Conservation (phyloP, 257 asterid genomes). For the Scutellaria galericulata region DNA sequence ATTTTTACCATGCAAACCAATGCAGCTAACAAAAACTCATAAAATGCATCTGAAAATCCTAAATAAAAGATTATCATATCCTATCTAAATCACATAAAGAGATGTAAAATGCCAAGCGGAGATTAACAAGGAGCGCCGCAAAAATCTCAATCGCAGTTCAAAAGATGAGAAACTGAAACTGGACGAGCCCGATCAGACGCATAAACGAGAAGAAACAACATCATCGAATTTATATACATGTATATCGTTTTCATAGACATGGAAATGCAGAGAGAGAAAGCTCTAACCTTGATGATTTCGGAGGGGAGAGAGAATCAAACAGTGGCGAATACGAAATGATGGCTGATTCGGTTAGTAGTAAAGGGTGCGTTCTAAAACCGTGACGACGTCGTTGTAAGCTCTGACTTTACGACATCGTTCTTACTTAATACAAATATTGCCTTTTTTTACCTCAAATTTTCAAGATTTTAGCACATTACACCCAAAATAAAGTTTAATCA, state of each 20-base stretch:
- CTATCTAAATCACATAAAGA: background rate
- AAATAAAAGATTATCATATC: background rate
- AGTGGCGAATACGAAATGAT: background rate
- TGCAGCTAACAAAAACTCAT: background rate
- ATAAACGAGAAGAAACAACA: background rate
- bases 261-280: conserved; percentile 19
- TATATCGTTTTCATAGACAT: background rate
- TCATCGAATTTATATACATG: background rate
- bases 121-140: background rate
- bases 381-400: background rate
- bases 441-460: background rate
- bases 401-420: background rate
- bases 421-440: background rate
- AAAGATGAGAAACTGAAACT: conserved; percentile 7
- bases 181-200: conserved; percentile 8
- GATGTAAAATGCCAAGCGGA: background rate
- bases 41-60: conserved; percentile 12
- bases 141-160: conserved; percentile 7
- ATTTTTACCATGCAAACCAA: conserved; percentile 1
- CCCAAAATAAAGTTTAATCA: background rate
- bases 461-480: background rate
- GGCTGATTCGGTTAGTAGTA: background rate
- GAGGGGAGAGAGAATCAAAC: conserved; percentile 4
- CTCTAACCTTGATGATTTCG: conserved; percentile 8
- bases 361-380: background rate